A percentile compares a stretch with the other conserved stretches of the same genome.
Conservation (phyloP, 805 yeast species). For the Starmerella roubikii region DNA sequence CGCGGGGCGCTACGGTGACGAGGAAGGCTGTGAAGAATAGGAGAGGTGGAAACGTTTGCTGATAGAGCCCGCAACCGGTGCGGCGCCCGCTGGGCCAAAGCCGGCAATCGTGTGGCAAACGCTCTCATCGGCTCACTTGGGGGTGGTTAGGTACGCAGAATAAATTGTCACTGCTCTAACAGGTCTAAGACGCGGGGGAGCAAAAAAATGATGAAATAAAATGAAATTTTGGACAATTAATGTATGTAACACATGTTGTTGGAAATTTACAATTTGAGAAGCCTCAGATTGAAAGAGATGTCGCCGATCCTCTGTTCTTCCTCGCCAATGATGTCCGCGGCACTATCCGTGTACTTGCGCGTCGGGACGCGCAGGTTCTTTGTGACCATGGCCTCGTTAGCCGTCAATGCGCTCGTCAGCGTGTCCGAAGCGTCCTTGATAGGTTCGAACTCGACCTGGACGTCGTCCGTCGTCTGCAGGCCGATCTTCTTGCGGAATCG, state of each 20-base stretch:
- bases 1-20: too few relatives aligned
- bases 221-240: neutral
- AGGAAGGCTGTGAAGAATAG: too few relatives aligned
- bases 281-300: slow-evolving; percentile 61
- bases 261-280: slow-evolving; percentile 45
- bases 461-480: slow-evolving; percentile 88
- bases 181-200: too few relatives aligned
- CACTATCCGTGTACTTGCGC: slow-evolving; percentile 33
- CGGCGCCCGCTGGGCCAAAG: too few relatives aligned
- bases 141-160: too few relatives aligned
- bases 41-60: too few relatives aligned
- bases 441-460: slow-evolving; percentile 66
- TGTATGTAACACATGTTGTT: neutral
- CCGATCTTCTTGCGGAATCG: slow-evolving; percentile 94
- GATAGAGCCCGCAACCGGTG: too few relatives aligned
- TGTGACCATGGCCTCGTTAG: slow-evolving; percentile 53
- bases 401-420: slow-evolving; percentile 45
- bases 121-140: too few relatives aligned
- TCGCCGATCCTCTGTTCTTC: slow-evolving; percentile 78
- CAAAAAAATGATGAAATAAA: too few relatives aligned
- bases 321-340: slow-evolving; percentile 53
- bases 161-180: too few relatives aligned
- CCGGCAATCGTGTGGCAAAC: too few relatives aligned
- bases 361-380: slow-evolving; percentile 66
- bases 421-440: slow-evolving; percentile 38